Evolutionary conservation across 140 eudicot species (phyloP).

Genomic region (Stevia rebaudiana): DNA sequence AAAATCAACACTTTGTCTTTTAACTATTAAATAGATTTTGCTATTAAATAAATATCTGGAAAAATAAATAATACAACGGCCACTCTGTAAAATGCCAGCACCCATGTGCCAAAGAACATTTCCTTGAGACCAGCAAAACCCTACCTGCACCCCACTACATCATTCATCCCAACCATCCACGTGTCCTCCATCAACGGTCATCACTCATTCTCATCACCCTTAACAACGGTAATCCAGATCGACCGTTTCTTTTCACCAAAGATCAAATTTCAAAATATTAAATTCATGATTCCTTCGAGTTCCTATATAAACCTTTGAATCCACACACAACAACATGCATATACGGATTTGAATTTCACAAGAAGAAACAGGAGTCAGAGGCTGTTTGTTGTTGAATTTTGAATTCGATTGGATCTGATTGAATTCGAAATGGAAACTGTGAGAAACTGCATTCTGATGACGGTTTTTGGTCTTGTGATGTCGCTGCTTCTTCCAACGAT

Average conservation of each 20-base stretch:
- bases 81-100: conserved; percentile 27
- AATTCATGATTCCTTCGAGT: conserved; percentile 20
- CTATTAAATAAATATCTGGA: background rate
- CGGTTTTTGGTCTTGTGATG: conserved; percentile 32
- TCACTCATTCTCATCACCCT: background rate
- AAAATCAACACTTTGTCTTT: background rate
- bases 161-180: conserved; percentile 30
- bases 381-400: conserved; percentile 1
- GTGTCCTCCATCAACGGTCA: conserved; percentile 42
- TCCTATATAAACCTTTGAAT: conserved; percentile 22
- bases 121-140: conserved; percentile 32
- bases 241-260: conserved; percentile 26
- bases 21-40: no score
- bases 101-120: conserved; percentile 35
- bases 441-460: conserved; percentile 36
- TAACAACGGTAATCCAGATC: conserved; percentile 34
- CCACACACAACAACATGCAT: conserved; percentile 3
- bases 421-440: conserved; percentile 36
- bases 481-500: conserved; percentile 46
- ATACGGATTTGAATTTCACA: background rate
- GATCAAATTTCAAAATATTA: background rate
- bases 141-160: conserved; percentile 34
- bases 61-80: background rate
- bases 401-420: background rate
- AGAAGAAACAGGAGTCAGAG: background rate